Percentiles rank a stretch among this genome's conserved stretches.
These are phyloP conservation scores for Stagonosporopsis tanaceti DNA, from an alignment of 2,329 filamentous ascomycete species.

Conservation along the genomic window DNA sequence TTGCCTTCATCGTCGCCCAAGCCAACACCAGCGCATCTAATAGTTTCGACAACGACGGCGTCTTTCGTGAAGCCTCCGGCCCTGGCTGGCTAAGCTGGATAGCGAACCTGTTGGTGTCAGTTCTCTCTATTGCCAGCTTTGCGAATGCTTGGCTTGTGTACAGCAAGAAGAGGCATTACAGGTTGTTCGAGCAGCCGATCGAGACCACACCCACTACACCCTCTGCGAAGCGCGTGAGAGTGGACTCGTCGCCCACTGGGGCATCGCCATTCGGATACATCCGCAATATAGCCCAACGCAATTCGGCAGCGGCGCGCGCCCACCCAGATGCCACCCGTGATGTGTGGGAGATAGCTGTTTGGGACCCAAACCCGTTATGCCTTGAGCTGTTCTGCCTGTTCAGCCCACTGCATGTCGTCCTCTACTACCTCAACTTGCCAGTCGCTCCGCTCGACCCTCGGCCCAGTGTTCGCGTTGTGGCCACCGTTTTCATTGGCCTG, in stretches of 20 bases:
- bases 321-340: constrained; percentile 83
- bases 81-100: constrained; percentile 73
- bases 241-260: constrained; percentile 80
- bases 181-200: constrained; percentile 87
- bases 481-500: constrained; percentile 76
- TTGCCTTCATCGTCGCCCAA: constrained; percentile 81
- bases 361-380: constrained; percentile 89
- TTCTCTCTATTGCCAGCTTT: constrained; percentile 71
- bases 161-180: constrained; percentile 81
- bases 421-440: constrained; percentile 89
- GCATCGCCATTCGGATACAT: constrained; percentile 82
- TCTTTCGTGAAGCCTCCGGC: constrained; percentile 69
- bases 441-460: constrained; percentile 76
- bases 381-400: constrained; percentile 87
- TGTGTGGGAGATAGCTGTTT: constrained; percentile 93
- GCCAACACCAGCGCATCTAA: constrained; percentile 70
- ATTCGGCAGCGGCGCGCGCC: constrained; percentile 80
- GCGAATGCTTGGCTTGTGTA: constrained; percentile 85
- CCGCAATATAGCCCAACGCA: constrained; percentile 67
- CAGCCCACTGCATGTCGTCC: constrained; percentile 89
- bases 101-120: constrained; percentile 74
- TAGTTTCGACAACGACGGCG: constrained; percentile 71
- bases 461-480: constrained; percentile 86
- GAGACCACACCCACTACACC: constrained; percentile 79
- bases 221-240: constrained; percentile 85